Evolutionary conservation across 2,329 filamentous ascomycete species (phyloP), one percentile per base, ranked within the genome.

Genomic region (Colletotrichum echinochloae): DNA sequence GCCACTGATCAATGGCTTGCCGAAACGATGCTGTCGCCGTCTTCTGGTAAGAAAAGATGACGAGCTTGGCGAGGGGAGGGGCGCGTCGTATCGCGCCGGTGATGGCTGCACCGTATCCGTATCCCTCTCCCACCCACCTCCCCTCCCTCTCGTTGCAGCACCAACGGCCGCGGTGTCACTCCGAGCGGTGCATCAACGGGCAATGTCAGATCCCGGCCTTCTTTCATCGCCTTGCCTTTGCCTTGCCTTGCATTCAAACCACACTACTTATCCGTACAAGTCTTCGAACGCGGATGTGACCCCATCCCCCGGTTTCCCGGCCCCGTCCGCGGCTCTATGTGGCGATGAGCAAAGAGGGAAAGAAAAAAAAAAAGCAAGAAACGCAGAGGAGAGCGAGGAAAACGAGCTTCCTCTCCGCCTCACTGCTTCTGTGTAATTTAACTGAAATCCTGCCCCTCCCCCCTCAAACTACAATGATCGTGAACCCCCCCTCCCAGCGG

Each of bases 151-250:
- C n/a, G n/a, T 54, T 51, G n/a, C 59, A 28, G 44, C 28, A 28
- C 16, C 44, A 37, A 37, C 44, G n/a, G 44, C 44, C 30, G n/a
- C 46, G 11, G 2, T 11, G 5, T 60, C 44, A n/a, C n/a, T 35
- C 18, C 20, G 28, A 48, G 30, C 5, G 28, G 20, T 37, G 26
- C 59, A n/a, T 37, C 4, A 12, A 23, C 35, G 41, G 44, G 55
- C 44, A 46, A 46, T 46, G 20, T 23, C 44, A 44, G 1, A 51
- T 60, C 57, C 52, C 33, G 30, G 9, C 44, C 37, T n/a, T 55
- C 41, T 23, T 51, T 56, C 4, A 1, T 3, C n/a, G n/a, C n/a
- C n/a, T n/a, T n/a, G n/a, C n/a, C n/a, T 41, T 73, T 73, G 75
- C 54, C 71, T 76, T 63, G 23, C 55, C 18, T n/a, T 18, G 18